Base-by-base conservation (phyloP, 169 alveolate genomes). In the Babesia bigemina region DNA sequence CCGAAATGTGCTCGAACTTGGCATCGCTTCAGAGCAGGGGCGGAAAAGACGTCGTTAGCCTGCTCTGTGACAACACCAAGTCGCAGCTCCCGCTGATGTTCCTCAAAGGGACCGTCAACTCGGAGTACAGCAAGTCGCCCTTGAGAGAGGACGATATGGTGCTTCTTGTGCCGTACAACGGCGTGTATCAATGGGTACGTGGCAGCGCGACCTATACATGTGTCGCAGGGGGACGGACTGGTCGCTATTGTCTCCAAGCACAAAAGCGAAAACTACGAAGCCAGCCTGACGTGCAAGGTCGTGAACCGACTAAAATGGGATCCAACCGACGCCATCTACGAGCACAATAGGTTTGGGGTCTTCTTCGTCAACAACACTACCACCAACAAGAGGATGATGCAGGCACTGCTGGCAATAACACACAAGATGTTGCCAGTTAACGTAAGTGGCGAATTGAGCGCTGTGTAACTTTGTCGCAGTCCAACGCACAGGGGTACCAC, bases 91-190 rank as follows among this genome's bases (percentile, higher is more conserved):
- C 86, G 28, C 71, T 85, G 16, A 49, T 86, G 70, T 77, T 83
- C 16, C 59, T 88, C 59, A 63, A 76, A 22, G 84, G 66, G 28
- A 86, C 74, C 44, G 75, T 72, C 33, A 72, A 79, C 45, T 70
- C 76, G 55, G 86, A 86, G 63, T 85, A 85, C 77, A 42, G 70
- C 42, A 65, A 84, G 13, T 75, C 81, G 16, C 87, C 84, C 24
- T 63, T 84, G 56, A 88, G 85, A 61, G 93, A 88, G 79, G 91
- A 85, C 55, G 91, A 88, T n/a, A 69, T 88, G 53, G 93, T 88
- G 9, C 13, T 88, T 39, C 39, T 85, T 24, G 78, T 85, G 22
- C 93, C 93, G 10, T 70, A 60, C 71, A 84, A 69, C 48, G 86
- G 70, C 59, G 77, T 56, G 52, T 81, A 86, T 63, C 81, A 70